These are phyloP conservation scores for Tilletia indica DNA, from an alignment of 1,284 basidiomycete genomes.

Conservation along the genomic window DNA sequence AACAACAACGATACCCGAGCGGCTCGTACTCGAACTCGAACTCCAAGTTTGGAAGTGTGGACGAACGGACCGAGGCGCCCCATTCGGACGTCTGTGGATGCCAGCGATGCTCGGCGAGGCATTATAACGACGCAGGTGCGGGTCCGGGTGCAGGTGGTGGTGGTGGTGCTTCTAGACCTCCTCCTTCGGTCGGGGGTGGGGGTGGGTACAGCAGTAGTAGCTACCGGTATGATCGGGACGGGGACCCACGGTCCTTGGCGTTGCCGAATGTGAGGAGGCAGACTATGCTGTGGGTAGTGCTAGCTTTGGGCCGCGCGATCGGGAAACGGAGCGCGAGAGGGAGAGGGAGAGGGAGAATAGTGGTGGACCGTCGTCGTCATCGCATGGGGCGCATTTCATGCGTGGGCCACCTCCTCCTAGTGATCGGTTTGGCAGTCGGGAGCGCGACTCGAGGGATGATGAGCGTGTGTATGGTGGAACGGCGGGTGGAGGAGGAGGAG, in stretches of 20 bases:
- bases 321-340: too few species aligned
- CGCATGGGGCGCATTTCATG: too few species aligned
- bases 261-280: slow-evolving; percentile 23
- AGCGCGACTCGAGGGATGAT: background rate
- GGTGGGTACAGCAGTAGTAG: slow-evolving; percentile 21
- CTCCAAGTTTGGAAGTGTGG: background rate
- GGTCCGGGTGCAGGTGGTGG: background rate
- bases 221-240: slow-evolving; percentile 5
- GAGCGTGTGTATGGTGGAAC: background rate
- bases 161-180: background rate
- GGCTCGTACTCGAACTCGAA: too few species aligned
- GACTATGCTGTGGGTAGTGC: background rate
- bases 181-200: background rate
- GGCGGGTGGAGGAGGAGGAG: background rate
- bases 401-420: too few species aligned
- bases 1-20: too few species aligned
- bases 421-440: background rate
- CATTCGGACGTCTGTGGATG: slow-evolving; percentile 49
- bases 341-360: too few species aligned
- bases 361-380: too few species aligned
- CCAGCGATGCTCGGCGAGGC: slow-evolving; percentile 37
- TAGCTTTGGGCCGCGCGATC: too few species aligned
- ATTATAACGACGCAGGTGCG: slow-evolving; percentile 29
- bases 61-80: slow-evolving; percentile 22
- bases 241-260: background rate